Evolutionary conservation across 192 early-diverging fungal species (phyloP).

Genomic region (Backusella australiensis): DNA sequence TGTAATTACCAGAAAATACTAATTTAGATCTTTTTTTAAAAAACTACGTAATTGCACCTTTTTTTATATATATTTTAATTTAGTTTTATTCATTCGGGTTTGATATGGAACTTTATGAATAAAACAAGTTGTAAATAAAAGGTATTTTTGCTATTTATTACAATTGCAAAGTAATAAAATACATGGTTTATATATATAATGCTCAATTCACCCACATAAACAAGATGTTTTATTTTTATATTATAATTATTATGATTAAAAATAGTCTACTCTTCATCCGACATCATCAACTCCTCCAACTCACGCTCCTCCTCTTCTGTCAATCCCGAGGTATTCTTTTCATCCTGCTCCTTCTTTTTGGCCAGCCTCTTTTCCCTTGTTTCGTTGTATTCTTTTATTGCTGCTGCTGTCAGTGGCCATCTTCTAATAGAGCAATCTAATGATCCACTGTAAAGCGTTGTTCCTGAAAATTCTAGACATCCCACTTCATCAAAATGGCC

Average conservation of each 20-base stretch:
- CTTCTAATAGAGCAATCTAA: slow-evolving; percentile 83
- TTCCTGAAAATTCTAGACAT: slow-evolving; percentile 55
- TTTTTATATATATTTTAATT: neutral
- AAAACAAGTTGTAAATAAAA: neutral
- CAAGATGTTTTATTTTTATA: neutral
- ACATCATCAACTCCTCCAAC: slow-evolving; percentile 81
- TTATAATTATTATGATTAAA: neutral
- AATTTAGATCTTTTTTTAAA: neutral
- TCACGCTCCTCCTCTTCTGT: slow-evolving; percentile 93
- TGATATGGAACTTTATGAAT: neutral
- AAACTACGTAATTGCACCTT: neutral
- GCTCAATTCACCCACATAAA: neutral
- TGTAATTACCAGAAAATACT: neutral
- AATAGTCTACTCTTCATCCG: slow-evolving; percentile 36
- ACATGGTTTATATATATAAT: neutral
- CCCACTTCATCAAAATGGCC: slow-evolving; percentile 93
- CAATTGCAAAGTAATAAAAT: too few species aligned
- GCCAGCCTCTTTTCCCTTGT: slow-evolving; percentile 13
- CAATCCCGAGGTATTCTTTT: slow-evolving; percentile 37
- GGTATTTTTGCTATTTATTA: neutral
- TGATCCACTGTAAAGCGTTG: slow-evolving; percentile 72
- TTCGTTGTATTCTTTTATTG: slow-evolving; percentile 13
- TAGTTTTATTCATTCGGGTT: neutral
- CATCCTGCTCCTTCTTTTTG: slow-evolving; percentile 12
- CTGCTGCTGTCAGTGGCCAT: slow-evolving; percentile 63